A percentile compares a stretch with the other conserved stretches of the same genome.
These are phyloP conservation scores for Coemansia biformis DNA, from an alignment of 192 early-diverging fungal species.

Conservation along the genomic window DNA sequence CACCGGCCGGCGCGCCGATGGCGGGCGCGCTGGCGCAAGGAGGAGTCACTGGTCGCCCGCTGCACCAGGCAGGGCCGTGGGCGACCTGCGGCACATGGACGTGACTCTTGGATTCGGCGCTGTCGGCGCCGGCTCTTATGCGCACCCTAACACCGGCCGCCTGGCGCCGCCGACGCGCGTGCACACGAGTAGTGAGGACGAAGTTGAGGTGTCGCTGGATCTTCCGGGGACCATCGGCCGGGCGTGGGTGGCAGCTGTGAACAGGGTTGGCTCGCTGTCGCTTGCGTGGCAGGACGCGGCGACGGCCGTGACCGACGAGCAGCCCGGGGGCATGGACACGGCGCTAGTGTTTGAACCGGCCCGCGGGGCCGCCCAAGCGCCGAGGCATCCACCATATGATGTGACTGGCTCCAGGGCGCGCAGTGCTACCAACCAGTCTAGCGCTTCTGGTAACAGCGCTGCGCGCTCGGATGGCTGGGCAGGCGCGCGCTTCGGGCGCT, in stretches of 20 bases:
- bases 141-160: not conserved
- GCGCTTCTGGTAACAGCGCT: too few relatives aligned
- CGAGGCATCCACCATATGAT: too few relatives aligned
- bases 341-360: conserved; percentile 18
- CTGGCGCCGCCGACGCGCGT: not conserved
- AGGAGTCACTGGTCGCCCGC: not conserved
- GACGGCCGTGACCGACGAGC: not conserved
- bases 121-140: not conserved
- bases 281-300: conserved; percentile 36
- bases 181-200: conserved; percentile 20
- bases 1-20: too few relatives aligned
- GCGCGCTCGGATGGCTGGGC: too few relatives aligned
- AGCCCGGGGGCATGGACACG: conserved; percentile 9
- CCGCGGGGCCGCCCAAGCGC: too few relatives aligned
- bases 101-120: not conserved
- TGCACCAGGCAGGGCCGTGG: not conserved
- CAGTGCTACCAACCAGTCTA: too few relatives aligned
- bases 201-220: conserved; percentile 38
- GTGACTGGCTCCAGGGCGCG: too few relatives aligned
- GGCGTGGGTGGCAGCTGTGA: conserved; percentile 30
- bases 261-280: conserved; percentile 31
- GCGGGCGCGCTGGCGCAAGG: not conserved
- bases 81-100: conserved; percentile 5
- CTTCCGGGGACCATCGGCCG: conserved; percentile 20
- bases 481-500: too few relatives aligned